Evolutionary conservation across 2,329 filamentous ascomycete genomes (phyloP), one percentile per base, ranked within the genome.

Genomic region (Ceratocystis eucalypticola): DNA sequence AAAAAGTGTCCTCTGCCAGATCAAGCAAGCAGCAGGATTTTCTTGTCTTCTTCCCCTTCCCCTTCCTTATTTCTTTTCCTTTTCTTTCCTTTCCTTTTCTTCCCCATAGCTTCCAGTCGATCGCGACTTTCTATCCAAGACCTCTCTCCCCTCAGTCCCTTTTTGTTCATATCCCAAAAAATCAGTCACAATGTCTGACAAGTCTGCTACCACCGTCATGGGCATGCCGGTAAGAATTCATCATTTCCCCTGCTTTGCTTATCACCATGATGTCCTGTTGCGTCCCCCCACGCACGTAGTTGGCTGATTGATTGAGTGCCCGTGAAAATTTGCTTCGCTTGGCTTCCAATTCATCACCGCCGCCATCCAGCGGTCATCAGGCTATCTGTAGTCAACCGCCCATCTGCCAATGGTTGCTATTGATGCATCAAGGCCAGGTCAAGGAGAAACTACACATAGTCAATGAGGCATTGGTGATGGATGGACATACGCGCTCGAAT

Each of bases 131-230:
- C 64, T 68, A 68, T 65, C 66, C 53, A 65, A 37, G 67, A 68
- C 64, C 64, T 66, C 53, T 68, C 67, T 68, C 67, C 67, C 61
- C 67, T 68, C 67, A 64, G 30, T 64, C 57, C 50, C 65, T 68
- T 33, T 68, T 62, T 68, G 61, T 65, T 65, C 33, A 44, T 41
- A 66, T 59, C 63, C 33, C 37, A n/a, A 33, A 61, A 55, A 67
- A 65, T 45, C 59, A 61, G 65, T 64, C 67, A 68, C 41, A 62
- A 68, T 68, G 67, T 68, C 67, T 67, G 66, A 68, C 50, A 67
- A 68, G 63, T 50, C 64, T 64, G 46, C 64, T 67, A 44, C n/a
- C 64, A 66, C 66, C 66, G 37, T 68, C 53, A 46, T 68, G 67
- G 67, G 67, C 67, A 67, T 68, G 62, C 67, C 67, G 65, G 67